Base-by-base conservation (phyloP, 805 yeast genomes). In the Candida multigemmis region DNA sequence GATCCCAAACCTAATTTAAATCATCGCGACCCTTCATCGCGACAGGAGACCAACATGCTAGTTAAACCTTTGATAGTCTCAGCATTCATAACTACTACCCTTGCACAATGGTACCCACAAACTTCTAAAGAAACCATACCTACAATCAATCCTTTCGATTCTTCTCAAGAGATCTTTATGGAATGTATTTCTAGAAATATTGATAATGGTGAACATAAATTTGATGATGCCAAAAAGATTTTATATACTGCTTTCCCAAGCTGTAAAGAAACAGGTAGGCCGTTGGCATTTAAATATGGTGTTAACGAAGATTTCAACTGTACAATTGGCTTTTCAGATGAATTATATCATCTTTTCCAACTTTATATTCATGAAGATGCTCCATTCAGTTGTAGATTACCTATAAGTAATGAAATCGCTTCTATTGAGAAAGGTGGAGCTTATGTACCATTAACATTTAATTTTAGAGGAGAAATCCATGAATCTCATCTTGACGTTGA, bases 321-420 rank as follows among this genome's bases (percentile, higher is more conserved):
- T 44, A 72, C 87, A 3, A 54, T 81, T 14, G 52, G 53, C 5
- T 63, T 81, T 25, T 60, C 68, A 9, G 89, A 81, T 47, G 78
- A 75, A 37, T 41, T 73, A 21, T 81, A 68, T 44, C 91, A 81
- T 43, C 46, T 80, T 32, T 77, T 81, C 48, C 89, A 81, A 53
- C 56, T 80, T 24, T 80, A 80, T 45, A 56, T 81, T 22, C 91
- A 81, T 48, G 79, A 80, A 44, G 91, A 81, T 46, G 74, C 69
- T 6, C 91, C 91, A 16, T 72, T 75, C 44, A 67, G 80, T 24
- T 81, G 91, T 48, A 58, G 78, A 30, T 38, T 77, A 7, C 79
- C 81, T 3, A 48, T 71, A 24, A 56, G 65, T 32, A 53, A 67
- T 12, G 64, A 56, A 25, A 55, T 55, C 19, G 53, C 58, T 29